Evolutionary conservation across 441 rosid species (phyloP), one percentile per base, ranked within the genome.

Genomic region (Sinapis alba): DNA sequence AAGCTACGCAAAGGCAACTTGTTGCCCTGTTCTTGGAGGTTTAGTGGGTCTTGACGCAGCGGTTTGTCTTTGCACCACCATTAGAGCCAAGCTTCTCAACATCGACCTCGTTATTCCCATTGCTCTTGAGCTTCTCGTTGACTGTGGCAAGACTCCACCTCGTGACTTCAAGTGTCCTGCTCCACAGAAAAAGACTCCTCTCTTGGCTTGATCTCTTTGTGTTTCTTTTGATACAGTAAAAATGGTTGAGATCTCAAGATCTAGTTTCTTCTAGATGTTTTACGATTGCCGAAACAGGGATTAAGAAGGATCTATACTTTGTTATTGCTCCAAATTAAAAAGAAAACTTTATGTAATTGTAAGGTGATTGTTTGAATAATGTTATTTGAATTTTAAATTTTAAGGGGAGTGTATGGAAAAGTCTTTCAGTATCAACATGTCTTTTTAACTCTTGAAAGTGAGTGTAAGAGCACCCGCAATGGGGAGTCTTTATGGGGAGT

Each of bases 11-110:
- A 85, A 88, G 82, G 88, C 84, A 19, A 23, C 85, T 3, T 92
- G 97, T 72, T 90, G 97, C 67, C 96, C 97, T 0, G 81, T 92
- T 64, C 87, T 92, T 13, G 76, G 83, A 58, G 91, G 89, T 38
- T 79, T 92, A 7, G 24, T 78, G 28, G 94, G 82, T 79, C 80
- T 90, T 78, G 97, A 92, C 38, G 96, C 94, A 8, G 97, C 97
- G 0, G 10, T 92, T 5, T 92, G 97, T 74, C 92, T 92, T 6
- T 92, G 97, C 82, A 92, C 97, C 66, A 86, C 86, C 70, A 88
- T 92, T 32, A 88, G 82, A 67, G 83, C 78, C 1, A 90, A 92
- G 79, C 90, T 92, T 73, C 83, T 92, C 3, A 92, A 90, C 47
- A 67, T 92, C 23, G 86, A 77, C 59, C 74, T 90, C 19, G 12